Percentiles rank a stretch among this genome's conserved stretches.
These are phyloP conservation scores for Mortierella sp. DNA, from an alignment of 371 early-diverging fungal species.

Conservation along the genomic window DNA sequence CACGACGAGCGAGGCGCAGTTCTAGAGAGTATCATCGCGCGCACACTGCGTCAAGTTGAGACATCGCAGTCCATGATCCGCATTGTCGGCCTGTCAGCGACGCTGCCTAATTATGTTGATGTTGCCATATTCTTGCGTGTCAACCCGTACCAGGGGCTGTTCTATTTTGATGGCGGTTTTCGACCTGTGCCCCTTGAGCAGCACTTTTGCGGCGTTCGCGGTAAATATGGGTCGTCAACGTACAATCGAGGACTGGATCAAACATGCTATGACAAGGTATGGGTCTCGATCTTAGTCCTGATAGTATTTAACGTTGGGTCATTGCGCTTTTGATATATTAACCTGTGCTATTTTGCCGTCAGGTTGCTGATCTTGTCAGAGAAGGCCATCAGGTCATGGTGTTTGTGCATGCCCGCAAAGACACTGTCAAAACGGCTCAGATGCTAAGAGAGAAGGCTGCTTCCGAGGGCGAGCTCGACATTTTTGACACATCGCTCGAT, in stretches of 20 bases:
- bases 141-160: slow-evolving; percentile 92
- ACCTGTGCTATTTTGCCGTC: background rate
- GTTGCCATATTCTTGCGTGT: slow-evolving; percentile 96
- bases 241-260: slow-evolving; percentile 80
- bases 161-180: slow-evolving; percentile 96
- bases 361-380: slow-evolving; percentile 70
- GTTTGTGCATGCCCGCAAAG: slow-evolving; percentile 98
- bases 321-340: background rate
- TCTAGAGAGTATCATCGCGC: slow-evolving; percentile 97
- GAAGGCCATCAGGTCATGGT: slow-evolving; percentile 98
- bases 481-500: slow-evolving; percentile 64
- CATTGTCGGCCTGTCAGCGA: slow-evolving; percentile 99
- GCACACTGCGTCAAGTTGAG: slow-evolving; percentile 95
- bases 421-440: slow-evolving; percentile 94
- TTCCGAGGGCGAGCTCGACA: slow-evolving; percentile 67
- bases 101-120: slow-evolving; percentile 98
- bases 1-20: slow-evolving; percentile 99
- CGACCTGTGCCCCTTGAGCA: slow-evolving; percentile 97
- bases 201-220: slow-evolving; percentile 94
- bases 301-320: background rate
- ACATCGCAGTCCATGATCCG: slow-evolving; percentile 94
- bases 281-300: no score
- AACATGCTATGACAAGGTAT: slow-evolving; percentile 90
- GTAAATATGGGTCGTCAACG: slow-evolving; percentile 78
- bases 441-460: slow-evolving; percentile 82